phyloP scores from a whole-genome alignment of 2,329 filamentous ascomycete species.

The Lachnellula willkommii region DNA sequence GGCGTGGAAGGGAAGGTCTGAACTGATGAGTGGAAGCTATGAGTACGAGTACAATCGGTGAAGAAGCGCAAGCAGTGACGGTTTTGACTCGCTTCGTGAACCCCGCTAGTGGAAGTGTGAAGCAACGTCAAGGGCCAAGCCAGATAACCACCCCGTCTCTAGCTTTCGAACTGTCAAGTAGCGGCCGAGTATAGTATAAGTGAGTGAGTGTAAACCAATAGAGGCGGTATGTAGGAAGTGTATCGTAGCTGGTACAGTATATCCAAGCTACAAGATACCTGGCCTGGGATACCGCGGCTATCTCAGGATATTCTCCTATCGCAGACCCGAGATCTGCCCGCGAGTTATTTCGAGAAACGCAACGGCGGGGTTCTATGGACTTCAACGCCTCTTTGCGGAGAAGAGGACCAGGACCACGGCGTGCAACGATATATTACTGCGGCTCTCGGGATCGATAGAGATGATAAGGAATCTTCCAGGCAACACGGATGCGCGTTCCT shows the following conservation, averaged over 20 bases:
- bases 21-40: neutral
- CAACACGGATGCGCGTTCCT: neutral
- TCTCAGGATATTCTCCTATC: neutral
- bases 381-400: constrained; percentile 11
- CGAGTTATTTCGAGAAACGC: constrained; percentile 11
- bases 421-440: constrained; percentile 11
- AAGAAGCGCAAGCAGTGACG: neutral
- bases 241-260: no score
- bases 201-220: no score
- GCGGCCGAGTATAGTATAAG: no score
- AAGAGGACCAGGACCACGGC: constrained; percentile 6
- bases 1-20: neutral
- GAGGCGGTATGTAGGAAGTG: no score
- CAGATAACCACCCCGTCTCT: no score
- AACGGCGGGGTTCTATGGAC: constrained; percentile 16
- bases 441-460: constrained; percentile 15
- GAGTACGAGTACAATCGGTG: neutral
- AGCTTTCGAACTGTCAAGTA: no score
- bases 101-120: no score
- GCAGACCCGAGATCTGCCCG: neutral
- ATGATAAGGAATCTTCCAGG: neutral
- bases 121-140: no score
- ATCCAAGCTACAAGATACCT: no score
- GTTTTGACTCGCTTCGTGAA: no score
- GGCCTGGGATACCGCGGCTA: neutral